Conservation (phyloP, 139 green algal genomes). For the Chlorella vulgaris region DNA sequence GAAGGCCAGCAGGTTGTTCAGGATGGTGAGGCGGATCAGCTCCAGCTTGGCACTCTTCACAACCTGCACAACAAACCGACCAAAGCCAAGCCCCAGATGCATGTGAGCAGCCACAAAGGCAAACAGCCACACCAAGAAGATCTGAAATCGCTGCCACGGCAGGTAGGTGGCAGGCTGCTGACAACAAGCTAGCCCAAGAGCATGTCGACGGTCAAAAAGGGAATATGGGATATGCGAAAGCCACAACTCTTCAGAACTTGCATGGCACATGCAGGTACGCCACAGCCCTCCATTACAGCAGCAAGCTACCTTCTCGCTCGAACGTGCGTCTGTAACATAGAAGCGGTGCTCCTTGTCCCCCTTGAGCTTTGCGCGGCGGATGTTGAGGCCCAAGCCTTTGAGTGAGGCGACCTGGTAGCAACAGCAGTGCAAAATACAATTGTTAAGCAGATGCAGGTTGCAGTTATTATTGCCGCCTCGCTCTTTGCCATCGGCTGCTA, state of each 20-base stretch:
- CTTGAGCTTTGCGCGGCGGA: slow-evolving; percentile 81
- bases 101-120: no score
- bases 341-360: slow-evolving; percentile 71
- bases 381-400: slow-evolving; percentile 91
- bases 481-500: not conserved
- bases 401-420: slow-evolving; percentile 73
- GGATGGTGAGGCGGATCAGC: slow-evolving; percentile 91
- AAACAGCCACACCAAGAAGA: not conserved
- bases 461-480: no score
- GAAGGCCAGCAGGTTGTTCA: slow-evolving; percentile 72
- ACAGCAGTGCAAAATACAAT: not conserved
- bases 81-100: no score
- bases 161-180: no score
- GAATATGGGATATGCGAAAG: no score
- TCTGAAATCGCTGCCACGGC: not conserved
- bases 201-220: no score
- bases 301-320: slow-evolving; percentile 74
- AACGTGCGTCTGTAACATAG: slow-evolving; percentile 84
- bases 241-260: no score
- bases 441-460: not conserved
- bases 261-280: no score
- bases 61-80: slow-evolving; percentile 40
- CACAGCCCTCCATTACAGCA: no score
- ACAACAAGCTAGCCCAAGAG: no score
- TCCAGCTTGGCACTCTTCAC: slow-evolving; percentile 81